A percentile compares a stretch with the other conserved stretches of the same genome.
phyloP scores from a whole-genome alignment of 2,329 filamentous ascomycete species.

The Colletotrichum gloeosporioides region DNA sequence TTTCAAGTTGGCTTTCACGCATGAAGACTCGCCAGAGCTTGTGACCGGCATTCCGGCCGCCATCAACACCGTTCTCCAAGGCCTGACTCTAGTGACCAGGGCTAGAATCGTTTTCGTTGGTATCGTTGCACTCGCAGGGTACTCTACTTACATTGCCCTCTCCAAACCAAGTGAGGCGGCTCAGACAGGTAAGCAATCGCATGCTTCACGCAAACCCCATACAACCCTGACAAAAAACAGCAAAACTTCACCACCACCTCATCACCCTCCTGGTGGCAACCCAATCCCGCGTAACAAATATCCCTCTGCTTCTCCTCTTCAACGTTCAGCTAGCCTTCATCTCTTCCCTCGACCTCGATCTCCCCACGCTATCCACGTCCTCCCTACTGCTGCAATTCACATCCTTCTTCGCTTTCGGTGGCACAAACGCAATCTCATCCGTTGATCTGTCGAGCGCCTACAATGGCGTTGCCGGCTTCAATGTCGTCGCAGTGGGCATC shows the following conservation, averaged over 20 bases:
- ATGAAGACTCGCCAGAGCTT: conserved; percentile 86
- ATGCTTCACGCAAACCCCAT: background rate
- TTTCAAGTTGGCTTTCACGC: conserved; percentile 91
- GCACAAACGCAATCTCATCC: conserved; percentile 94
- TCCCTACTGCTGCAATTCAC: conserved; percentile 79
- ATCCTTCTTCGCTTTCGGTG: conserved; percentile 89
- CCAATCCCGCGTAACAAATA: conserved; percentile 84
- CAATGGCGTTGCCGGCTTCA: conserved; percentile 87
- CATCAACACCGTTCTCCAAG: conserved; percentile 45
- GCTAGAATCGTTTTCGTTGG: conserved; percentile 58
- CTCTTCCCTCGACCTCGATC: conserved; percentile 49
- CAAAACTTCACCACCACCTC: conserved; percentile 67
- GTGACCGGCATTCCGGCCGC: conserved; percentile 53
- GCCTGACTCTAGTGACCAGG: conserved; percentile 50
- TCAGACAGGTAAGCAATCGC: conserved; percentile 12
- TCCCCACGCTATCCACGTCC: conserved; percentile 69
- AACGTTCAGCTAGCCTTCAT: conserved; percentile 61
- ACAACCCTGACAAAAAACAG: conserved; percentile 24
- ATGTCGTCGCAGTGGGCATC: conserved; percentile 78
- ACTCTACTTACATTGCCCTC: conserved; percentile 44
- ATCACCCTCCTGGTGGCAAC: conserved; percentile 83
- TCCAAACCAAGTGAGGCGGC: background rate
- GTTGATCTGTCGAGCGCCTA: conserved; percentile 94
- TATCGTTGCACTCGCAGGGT: conserved; percentile 42
- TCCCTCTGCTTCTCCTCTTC: conserved; percentile 83